Conservation (phyloP, 768 basidiomycete genomes). For the Candolleomyces efflorescens region DNA sequence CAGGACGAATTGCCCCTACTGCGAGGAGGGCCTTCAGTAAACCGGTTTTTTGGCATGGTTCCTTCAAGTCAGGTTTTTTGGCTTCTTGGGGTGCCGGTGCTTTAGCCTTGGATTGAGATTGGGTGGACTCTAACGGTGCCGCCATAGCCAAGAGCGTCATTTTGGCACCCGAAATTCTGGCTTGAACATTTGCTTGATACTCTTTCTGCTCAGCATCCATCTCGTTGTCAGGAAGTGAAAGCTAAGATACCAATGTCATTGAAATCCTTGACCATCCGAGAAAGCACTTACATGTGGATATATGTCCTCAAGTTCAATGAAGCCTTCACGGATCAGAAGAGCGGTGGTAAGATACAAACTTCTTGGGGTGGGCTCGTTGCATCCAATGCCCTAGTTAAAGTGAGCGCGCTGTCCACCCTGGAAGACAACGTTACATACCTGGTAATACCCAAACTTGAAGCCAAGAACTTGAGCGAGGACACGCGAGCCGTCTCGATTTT, state of each 20-base stretch:
- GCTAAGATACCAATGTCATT: constrained; percentile 11
- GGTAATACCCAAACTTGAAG: constrained; percentile 94
- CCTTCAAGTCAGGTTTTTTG: constrained; percentile 40
- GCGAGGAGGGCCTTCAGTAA: constrained; percentile 78
- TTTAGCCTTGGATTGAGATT: constrained; percentile 36
- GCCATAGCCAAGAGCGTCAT: constrained; percentile 81
- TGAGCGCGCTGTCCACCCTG: constrained; percentile 9
- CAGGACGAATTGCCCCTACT: constrained; percentile 78
- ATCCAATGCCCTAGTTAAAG: constrained; percentile 45
- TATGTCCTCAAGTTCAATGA: constrained; percentile 82
- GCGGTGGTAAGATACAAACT: constrained; percentile 81
- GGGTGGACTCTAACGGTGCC: constrained; percentile 64
- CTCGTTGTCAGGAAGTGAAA: constrained; percentile 61
- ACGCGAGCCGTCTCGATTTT: constrained; percentile 38
- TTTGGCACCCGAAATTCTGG: constrained; percentile 66
- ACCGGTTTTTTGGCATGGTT: constrained; percentile 75
- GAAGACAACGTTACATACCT: constrained; percentile 44
- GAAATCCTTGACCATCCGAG: background rate
- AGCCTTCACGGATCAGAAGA: constrained; percentile 84
- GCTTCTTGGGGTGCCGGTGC: constrained; percentile 33
- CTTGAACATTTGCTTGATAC: constrained; percentile 58
- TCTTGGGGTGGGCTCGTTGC: constrained; percentile 58
- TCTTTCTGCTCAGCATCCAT: constrained; percentile 67
- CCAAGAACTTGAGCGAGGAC: constrained; percentile 90
- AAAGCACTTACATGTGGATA: constrained; percentile 77